Evolutionary conservation across 768 basidiomycete genomes (phyloP), one percentile per base, ranked within the genome.

Genomic region (Boletus rubropictus): DNA sequence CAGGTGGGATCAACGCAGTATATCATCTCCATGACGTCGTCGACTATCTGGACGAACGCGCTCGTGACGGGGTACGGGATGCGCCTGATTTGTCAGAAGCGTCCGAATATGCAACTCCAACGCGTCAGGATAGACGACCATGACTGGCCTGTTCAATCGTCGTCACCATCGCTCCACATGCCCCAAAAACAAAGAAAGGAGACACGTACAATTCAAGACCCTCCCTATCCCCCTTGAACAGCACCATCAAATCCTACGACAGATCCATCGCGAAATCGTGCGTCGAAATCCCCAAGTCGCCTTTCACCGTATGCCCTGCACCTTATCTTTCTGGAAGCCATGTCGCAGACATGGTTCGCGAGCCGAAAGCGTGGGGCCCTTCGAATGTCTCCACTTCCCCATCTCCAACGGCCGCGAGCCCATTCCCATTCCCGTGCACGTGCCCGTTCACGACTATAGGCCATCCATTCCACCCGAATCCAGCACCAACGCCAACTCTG

Each of bases 251-350:
- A 52, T 84, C 80, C 58, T 84, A 82, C 5, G 77, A 72, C 1
- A 82, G 80, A 53, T 84, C 82, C n/a, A 83, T 75, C 0, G 78
- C 80, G 49, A 83, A 80, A 55, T 83, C 82, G 36, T 76, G 68
- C 33, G 72, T 68, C 8, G 60, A 47, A 7, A 79, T 37, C 1
- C 69, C 71, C 0, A 81, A 35, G 24, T 77, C 67, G 1, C 64
- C 59, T 15, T 59, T 51, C 2, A 66, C 31, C 25, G 50, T 47
- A 2, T 15, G 50, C 1, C 39, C 46, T n/a, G 20, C 62, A 22
- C 24, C 50, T 7, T 37, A 18, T 7, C 31, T 15, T 3, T 42
- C 39, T 0, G 54, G 65, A 11, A 67, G 42, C 44, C 64, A 55
- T 36, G 55, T 53, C 14, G 60, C 18, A 1, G 29, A 49, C 49